Percentiles rank a stretch among this genome's conserved stretches.
phyloP scores from a whole-genome alignment of 768 basidiomycete species.

The Phlebiopsis flavidoalba region DNA sequence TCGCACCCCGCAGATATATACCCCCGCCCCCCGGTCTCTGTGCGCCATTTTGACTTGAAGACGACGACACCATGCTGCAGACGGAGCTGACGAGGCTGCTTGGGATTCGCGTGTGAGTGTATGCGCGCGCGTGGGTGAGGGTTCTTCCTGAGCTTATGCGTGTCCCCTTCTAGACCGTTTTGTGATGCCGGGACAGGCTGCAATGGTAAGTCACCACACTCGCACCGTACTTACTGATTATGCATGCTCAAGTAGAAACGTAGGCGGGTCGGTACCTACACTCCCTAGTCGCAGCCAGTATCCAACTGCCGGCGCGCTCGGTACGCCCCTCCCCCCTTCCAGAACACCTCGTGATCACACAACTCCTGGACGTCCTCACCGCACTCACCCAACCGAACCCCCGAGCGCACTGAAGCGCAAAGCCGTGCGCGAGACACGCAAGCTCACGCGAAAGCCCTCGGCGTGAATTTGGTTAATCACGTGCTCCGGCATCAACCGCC shows the following conservation, averaged over 20 bases:
- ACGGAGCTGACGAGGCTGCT: conserved; percentile 64
- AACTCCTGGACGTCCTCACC: conserved; percentile 64
- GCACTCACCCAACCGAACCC: conserved; percentile 74
- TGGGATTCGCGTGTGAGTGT: conserved; percentile 58
- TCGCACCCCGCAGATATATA: neutral
- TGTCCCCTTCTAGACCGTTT: conserved; percentile 43
- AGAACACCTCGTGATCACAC: too few species aligned
- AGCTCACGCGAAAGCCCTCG: conserved; percentile 73
- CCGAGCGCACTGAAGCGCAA: conserved; percentile 72
- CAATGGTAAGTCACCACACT: conserved; percentile 55
- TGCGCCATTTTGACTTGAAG: neutral
- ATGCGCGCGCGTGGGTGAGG: neutral
- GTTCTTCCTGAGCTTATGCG: neutral
- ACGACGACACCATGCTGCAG: conserved; percentile 28
- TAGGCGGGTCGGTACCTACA: conserved; percentile 81
- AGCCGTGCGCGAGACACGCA: conserved; percentile 75
- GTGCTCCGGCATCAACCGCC: conserved; percentile 86
- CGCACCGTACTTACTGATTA: neutral
- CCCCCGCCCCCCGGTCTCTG: neutral
- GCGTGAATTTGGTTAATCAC: conserved; percentile 70
- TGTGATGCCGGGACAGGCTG: conserved; percentile 89
- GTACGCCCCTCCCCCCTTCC: conserved; percentile 28
- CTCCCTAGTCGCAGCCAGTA: conserved; percentile 74
- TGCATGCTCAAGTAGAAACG: neutral
- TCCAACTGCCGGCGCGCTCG: conserved; percentile 81